Evolutionary conservation across 495 filamentous ascomycete species (phyloP), one percentile per base, ranked within the genome.

Genomic region (Hypoxylon rickii): DNA sequence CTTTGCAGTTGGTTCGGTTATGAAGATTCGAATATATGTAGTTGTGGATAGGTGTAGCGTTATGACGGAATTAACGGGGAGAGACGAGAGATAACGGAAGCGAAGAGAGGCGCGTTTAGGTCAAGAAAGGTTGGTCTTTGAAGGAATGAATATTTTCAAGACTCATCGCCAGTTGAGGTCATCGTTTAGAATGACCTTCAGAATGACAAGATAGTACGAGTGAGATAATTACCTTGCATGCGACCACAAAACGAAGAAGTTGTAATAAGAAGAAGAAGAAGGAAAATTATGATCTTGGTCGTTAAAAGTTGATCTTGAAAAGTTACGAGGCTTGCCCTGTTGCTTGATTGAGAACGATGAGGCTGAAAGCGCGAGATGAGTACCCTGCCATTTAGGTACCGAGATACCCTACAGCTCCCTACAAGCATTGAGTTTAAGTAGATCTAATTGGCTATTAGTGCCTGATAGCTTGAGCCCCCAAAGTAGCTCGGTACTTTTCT

Each of bases 311-410:
- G 49, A 43, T 31, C 7, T 34, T 42, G 37, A n/a, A 26, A 49
- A 53, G 21, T 24, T 52, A 36, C 42, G 32, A 53, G 55, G 54
- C 45, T 51, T 47, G 21, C 3, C 5, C 26, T n/a, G n/a, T n/a
- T n/a, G n/a, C n/a, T 32, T 38, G 19, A 26, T 36, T 40, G 10
- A 16, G 10, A 33, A 4, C 10, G 49, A 54, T 54, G 56, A 60
- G 56, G 56, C 56, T 60, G 56, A 60, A 16, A 41, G 13, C 20
- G 6, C 22, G 34, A 49, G 44, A 58, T 29, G 20, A 36, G 16
- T 19, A 7, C n/a, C n/a, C n/a, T n/a, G n/a, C n/a, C n/a, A n/a
- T n/a, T n/a, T n/a, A n/a, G n/a, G n/a, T n/a, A n/a, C n/a, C n/a
- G n/a, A n/a, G 33, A 24, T 29, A 4, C 24, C 24, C 24, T 29